Conservation (phyloP, 2,329 filamentous ascomycete genomes). For the Cytospora schulzeri region DNA sequence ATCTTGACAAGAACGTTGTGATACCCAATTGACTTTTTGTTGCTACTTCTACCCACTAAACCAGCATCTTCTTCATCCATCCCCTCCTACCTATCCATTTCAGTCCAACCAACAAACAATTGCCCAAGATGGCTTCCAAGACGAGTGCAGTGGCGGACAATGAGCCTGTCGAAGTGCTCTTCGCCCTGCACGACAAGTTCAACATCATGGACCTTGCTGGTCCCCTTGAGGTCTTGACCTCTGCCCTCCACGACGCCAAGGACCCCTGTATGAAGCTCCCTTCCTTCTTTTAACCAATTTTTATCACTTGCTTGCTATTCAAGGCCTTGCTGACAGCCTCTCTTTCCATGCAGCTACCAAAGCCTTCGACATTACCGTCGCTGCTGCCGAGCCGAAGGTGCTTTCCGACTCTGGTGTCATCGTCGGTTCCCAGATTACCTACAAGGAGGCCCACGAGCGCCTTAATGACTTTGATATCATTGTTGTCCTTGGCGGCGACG, state of each 20-base stretch:
- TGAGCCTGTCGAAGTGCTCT: slow-evolving; percentile 60
- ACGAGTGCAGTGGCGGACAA: slow-evolving; percentile 59
- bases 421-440: slow-evolving; percentile 74
- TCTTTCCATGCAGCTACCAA: slow-evolving; percentile 46
- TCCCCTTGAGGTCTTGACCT: slow-evolving; percentile 53
- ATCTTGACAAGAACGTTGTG: slow-evolving; percentile 17
- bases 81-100: too few relatives aligned
- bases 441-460: slow-evolving; percentile 74
- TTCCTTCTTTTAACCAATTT: slow-evolving; percentile 13
- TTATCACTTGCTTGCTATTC: background rate
- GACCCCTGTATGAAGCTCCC: slow-evolving; percentile 50
- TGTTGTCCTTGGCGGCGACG: slow-evolving; percentile 73
- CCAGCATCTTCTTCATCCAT: slow-evolving; percentile 4
- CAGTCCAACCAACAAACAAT: slow-evolving; percentile 30
- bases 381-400: slow-evolving; percentile 55
- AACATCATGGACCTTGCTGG: slow-evolving; percentile 61
- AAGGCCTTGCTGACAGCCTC: slow-evolving; percentile 6
- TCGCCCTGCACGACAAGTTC: slow-evolving; percentile 63
- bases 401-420: slow-evolving; percentile 65
- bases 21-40: slow-evolving; percentile 19
- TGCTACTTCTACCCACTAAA: slow-evolving; percentile 18
- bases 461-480: slow-evolving; percentile 79
- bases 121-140: slow-evolving; percentile 59
- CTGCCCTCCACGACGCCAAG: slow-evolving; percentile 55
- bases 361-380: slow-evolving; percentile 62